These are phyloP conservation scores for Leishmania amazonensis DNA, from an alignment of 208 protist genomes.

Conservation along the genomic window DNA sequence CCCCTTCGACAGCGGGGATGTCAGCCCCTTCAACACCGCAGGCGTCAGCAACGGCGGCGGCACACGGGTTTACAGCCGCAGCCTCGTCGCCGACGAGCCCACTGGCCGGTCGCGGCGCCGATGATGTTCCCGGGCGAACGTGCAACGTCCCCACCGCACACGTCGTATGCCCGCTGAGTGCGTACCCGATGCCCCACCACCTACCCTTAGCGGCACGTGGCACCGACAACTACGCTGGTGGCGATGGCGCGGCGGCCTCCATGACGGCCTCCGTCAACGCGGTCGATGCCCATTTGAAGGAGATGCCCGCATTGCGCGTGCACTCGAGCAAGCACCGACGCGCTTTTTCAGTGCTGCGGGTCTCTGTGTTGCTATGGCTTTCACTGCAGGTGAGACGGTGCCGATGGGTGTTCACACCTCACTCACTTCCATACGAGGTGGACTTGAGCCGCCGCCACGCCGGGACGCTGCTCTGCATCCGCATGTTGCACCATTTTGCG, in stretches of 20 bases:
- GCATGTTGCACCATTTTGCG: conserved; percentile 48
- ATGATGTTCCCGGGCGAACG: too few relatives aligned
- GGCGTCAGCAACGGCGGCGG: background rate
- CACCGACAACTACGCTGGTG: background rate
- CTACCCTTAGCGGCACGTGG: background rate
- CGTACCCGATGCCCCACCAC: background rate
- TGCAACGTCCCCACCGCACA: background rate
- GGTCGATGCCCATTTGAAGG: background rate
- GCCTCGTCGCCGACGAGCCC: background rate
- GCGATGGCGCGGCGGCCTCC: background rate
- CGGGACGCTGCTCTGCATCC: conserved; percentile 59
- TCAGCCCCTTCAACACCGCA: background rate
- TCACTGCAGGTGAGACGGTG: conserved; percentile 45
- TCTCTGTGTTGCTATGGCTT: conserved; percentile 62
- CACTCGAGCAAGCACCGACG: conserved; percentile 35
- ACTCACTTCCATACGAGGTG: conserved; percentile 17
- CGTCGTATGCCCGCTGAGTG: background rate
- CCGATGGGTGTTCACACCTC: conserved; percentile 31
- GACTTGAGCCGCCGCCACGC: conserved; percentile 26
- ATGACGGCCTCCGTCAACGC: background rate
- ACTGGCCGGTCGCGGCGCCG: too few relatives aligned
- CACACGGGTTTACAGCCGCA: background rate
- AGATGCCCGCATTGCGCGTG: conserved; percentile 3
- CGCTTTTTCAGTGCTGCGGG: conserved; percentile 56
- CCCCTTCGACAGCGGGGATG: background rate